Evolutionary conservation across 306 rosid genomes (phyloP).

Genomic region (Cicer chorassanicum): DNA sequence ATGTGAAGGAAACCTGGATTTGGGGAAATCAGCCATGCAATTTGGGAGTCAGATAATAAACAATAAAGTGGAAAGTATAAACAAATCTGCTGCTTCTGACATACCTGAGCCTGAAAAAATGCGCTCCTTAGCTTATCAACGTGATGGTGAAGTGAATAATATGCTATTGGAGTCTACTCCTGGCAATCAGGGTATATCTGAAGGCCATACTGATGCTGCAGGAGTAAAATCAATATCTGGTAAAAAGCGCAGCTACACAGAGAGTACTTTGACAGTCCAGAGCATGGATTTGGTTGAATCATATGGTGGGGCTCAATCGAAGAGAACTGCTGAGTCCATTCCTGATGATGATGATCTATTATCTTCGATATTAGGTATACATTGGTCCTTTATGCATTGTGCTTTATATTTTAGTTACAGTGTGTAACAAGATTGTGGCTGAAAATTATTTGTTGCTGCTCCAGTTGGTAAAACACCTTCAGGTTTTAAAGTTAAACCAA

Average conservation of each 20-base stretch:
- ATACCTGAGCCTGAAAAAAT: conserved; percentile 81
- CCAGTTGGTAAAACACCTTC: conserved; percentile 92
- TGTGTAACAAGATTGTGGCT: conserved; percentile 40
- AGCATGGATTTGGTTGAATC: conserved; percentile 78
- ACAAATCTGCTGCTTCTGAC: conserved; percentile 59
- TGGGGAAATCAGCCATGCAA: conserved; percentile 52
- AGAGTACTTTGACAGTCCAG: conserved; percentile 75
- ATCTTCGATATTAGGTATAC: conserved; percentile 94
- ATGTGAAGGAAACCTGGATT: conserved; percentile 47
- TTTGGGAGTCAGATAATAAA: conserved; percentile 49
- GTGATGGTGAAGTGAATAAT: conserved; percentile 53
- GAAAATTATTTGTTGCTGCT: conserved; percentile 48
- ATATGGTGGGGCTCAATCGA: conserved; percentile 62
- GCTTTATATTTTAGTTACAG: conserved; percentile 13
- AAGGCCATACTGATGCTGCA: conserved; percentile 51
- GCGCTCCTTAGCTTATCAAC: conserved; percentile 62
- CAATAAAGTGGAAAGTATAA: conserved; percentile 46
- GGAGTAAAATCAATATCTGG: conserved; percentile 58
- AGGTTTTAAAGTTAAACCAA: conserved; percentile 78
- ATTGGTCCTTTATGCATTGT: conserved; percentile 29
- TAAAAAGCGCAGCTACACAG: conserved; percentile 84
- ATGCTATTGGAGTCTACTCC: conserved; percentile 70
- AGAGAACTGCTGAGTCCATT: conserved; percentile 67
- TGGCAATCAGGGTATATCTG: conserved; percentile 52
- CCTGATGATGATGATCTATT: conserved; percentile 96